A percentile compares a stretch with the other conserved stretches of the same genome.
Evolutionary conservation across 2,329 filamentous ascomycete species (phyloP).

Genomic region (Metarhizium rileyi): DNA sequence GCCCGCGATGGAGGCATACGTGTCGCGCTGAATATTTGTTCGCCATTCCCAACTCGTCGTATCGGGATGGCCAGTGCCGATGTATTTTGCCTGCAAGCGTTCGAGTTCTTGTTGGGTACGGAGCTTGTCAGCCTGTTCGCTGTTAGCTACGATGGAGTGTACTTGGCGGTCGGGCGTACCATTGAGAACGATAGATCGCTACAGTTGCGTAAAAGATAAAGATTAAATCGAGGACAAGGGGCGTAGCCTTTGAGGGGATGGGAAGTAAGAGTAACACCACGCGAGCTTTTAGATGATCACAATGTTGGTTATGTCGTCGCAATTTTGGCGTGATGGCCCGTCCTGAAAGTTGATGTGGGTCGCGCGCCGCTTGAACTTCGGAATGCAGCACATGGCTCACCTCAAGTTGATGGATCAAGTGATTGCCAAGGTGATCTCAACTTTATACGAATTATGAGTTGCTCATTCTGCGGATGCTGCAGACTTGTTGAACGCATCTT

Average conservation of each 20-base stretch:
- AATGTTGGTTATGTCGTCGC: too few relatives aligned
- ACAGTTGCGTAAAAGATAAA: neutral
- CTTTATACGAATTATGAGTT: neutral
- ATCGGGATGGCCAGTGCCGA: conserved; percentile 93
- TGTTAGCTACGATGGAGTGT: neutral
- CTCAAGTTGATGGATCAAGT: neutral
- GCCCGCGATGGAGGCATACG: conserved; percentile 77
- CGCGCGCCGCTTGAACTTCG: conserved; percentile 10
- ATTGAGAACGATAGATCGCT: neutral
- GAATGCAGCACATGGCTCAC: neutral
- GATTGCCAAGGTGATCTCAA: neutral
- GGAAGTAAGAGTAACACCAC: too few relatives aligned
- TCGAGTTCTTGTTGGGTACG: conserved; percentile 97
- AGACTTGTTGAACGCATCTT: too few relatives aligned
- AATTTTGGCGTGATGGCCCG: too few relatives aligned
- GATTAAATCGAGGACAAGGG: too few relatives aligned
- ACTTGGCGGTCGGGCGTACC: neutral
- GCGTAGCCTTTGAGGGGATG: too few relatives aligned
- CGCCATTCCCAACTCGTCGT: conserved; percentile 97
- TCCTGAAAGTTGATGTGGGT: neutral
- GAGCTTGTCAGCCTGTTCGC: conserved; percentile 78
- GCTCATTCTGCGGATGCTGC: too few relatives aligned
- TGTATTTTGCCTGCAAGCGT: conserved; percentile 87
- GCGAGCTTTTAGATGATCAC: too few relatives aligned
- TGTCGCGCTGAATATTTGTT: conserved; percentile 91